phyloP scores from a whole-genome alignment of 257 asterid genomes.

The Voacanga thouarsii region DNA sequence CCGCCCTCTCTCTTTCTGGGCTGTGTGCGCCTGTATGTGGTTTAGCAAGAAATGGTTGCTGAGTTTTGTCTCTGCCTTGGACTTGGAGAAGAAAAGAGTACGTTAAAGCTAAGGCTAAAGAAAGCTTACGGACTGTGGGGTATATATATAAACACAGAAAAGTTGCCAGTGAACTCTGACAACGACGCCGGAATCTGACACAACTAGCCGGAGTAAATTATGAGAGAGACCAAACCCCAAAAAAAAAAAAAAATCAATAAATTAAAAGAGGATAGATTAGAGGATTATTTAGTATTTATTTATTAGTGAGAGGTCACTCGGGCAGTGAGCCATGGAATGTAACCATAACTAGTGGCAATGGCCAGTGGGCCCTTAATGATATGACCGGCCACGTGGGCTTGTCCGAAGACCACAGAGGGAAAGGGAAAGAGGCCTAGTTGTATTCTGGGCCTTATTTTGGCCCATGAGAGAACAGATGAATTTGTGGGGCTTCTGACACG shows the following conservation, averaged over 20 bases:
- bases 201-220: conserved; percentile 32
- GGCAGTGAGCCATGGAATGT: conserved; percentile 35
- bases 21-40: neutral
- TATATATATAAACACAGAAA: conserved; percentile 32
- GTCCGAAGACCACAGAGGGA: conserved; percentile 32
- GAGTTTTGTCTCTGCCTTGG: conserved; percentile 20
- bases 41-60: conserved; percentile 19
- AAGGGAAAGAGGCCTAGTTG: conserved; percentile 14
- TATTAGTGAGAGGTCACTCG: conserved; percentile 22
- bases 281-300: neutral
- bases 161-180: conserved; percentile 41
- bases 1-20: neutral
- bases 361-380: conserved; percentile 51
- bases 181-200: conserved; percentile 38
- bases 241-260: neutral
- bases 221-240: conserved; percentile 11
- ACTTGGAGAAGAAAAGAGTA: conserved; percentile 6
- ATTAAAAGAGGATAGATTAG: neutral
- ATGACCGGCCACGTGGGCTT: conserved; percentile 72
- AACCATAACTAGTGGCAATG: conserved; percentile 46
- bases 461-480: conserved; percentile 1
- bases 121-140: conserved; percentile 25
- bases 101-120: conserved; percentile 14
- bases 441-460: conserved; percentile 12
- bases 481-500: conserved; percentile 18